Conservation (phyloP, 2,329 filamentous ascomycete species). For the Phialophora tarda region DNA sequence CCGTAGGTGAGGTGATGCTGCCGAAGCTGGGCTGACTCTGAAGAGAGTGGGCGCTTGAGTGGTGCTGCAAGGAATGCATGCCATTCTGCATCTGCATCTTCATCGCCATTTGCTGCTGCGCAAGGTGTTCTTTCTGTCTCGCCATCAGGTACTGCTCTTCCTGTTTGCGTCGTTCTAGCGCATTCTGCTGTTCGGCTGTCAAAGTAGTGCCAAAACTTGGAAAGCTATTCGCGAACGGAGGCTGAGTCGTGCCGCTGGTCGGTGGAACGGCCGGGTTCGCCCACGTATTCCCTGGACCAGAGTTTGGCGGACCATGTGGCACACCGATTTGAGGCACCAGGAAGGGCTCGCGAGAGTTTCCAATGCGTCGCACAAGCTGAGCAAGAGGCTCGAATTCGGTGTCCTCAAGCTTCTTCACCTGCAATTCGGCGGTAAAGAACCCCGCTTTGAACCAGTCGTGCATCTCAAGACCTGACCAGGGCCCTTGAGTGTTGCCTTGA, state of each 20-base stretch:
- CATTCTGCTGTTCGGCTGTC: constrained; percentile 97
- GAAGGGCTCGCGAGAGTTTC: constrained; percentile 96
- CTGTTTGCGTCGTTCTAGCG: constrained; percentile 92
- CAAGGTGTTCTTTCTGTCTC: constrained; percentile 89
- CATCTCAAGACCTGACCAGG: constrained; percentile 97
- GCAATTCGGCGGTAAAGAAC: constrained; percentile 92
- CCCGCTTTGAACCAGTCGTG: constrained; percentile 99
- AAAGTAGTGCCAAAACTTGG: constrained; percentile 95
- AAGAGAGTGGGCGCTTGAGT: constrained; percentile 91
- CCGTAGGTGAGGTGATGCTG: constrained; percentile 86
- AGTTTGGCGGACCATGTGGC: constrained; percentile 71
- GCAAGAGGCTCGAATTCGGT: constrained; percentile 92
- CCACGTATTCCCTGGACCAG: constrained; percentile 35
- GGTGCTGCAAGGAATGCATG: constrained; percentile 77
- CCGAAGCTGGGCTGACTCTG: constrained; percentile 97
- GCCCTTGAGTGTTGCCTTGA: constrained; percentile 87
- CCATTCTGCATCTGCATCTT: constrained; percentile 70
- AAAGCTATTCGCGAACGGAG: constrained; percentile 90
- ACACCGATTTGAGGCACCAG: constrained; percentile 96
- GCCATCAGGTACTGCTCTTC: constrained; percentile 98
- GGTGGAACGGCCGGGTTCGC: constrained; percentile 56
- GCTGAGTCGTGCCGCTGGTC: constrained; percentile 69
- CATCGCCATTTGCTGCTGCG: constrained; percentile 78
- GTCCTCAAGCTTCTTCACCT: constrained; percentile 95
- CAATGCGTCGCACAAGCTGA: constrained; percentile 91